Evolutionary conservation across 1,284 basidiomycete species (phyloP).

Genomic region (Caloboletus inedulis): DNA sequence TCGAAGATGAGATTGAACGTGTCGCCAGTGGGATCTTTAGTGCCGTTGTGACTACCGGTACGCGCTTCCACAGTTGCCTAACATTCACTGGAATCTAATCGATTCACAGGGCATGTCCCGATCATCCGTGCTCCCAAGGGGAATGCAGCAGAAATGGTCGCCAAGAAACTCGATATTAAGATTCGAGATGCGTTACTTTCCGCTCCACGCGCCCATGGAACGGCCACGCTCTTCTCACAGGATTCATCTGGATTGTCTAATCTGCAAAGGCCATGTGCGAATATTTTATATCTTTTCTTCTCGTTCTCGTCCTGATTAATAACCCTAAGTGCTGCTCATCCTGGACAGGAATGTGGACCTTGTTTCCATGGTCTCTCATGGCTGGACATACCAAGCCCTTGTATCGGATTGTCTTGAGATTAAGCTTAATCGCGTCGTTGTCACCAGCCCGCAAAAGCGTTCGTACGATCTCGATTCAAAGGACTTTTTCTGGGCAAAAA

Average conservation of each 20-base stretch:
- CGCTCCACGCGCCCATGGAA: slow-evolving; percentile 61
- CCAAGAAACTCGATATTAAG: slow-evolving; percentile 90
- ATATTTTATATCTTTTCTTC: not conserved
- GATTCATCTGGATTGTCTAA: slow-evolving; percentile 70
- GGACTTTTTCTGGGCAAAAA: slow-evolving; percentile 99
- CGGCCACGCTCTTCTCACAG: slow-evolving; percentile 63
- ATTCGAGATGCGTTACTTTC: slow-evolving; percentile 90
- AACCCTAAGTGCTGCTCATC: slow-evolving; percentile 76
- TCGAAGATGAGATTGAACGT: slow-evolving; percentile 92
- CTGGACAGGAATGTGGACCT: slow-evolving; percentile 96
- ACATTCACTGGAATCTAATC: not conserved
- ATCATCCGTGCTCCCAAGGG: slow-evolving; percentile 94
- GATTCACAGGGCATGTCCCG: slow-evolving; percentile 77
- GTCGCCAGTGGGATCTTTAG: slow-evolving; percentile 91
- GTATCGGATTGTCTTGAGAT: slow-evolving; percentile 98
- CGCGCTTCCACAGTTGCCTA: slow-evolving; percentile 27
- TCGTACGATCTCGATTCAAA: slow-evolving; percentile 97
- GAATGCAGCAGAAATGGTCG: slow-evolving; percentile 98
- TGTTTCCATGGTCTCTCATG: slow-evolving; percentile 93
- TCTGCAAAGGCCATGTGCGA: slow-evolving; percentile 80
- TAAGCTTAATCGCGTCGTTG: slow-evolving; percentile 93
- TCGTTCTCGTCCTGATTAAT: slow-evolving; percentile 12
- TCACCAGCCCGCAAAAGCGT: slow-evolving; percentile 73
- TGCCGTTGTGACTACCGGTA: slow-evolving; percentile 88
- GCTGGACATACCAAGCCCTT: slow-evolving; percentile 99